These are phyloP conservation scores for Melastoma malabathricum DNA, from an alignment of 345 rosid genomes.

Conservation along the genomic window DNA sequence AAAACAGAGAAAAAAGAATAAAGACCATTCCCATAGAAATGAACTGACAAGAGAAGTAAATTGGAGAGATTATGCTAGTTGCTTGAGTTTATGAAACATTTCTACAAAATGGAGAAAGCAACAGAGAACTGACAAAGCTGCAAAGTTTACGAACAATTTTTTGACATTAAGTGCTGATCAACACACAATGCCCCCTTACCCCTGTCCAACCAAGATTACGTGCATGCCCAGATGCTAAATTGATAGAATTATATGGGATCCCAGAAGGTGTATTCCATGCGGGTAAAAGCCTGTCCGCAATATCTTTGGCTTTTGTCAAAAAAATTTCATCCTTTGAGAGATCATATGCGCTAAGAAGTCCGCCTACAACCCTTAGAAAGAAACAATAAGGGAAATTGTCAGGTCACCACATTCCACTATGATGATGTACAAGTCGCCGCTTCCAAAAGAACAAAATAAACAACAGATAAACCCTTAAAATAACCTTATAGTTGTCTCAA, in stretches of 20 bases:
- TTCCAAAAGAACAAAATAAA: slow-evolving; percentile 9
- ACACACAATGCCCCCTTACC: slow-evolving; percentile 35
- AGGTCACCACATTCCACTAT: too few species aligned
- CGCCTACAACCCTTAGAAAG: slow-evolving; percentile 77
- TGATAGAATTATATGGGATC: slow-evolving; percentile 78
- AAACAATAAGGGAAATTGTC: slow-evolving; percentile 1
- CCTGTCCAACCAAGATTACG: slow-evolving; percentile 90
- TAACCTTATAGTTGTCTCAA: slow-evolving; percentile 99
- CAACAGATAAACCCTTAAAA: slow-evolving; percentile 57
- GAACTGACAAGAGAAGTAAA: too few species aligned
- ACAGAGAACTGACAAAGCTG: too few species aligned
- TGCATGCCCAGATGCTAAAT: slow-evolving; percentile 64
- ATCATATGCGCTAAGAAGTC: slow-evolving; percentile 94
- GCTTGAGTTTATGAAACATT: too few species aligned
- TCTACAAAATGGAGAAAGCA: too few species aligned
- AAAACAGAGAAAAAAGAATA: background rate
- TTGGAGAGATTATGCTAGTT: too few species aligned
- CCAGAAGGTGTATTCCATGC: slow-evolving; percentile 91
- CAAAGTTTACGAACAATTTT: too few species aligned
- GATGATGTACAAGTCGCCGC: background rate
- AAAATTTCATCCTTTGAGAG: slow-evolving; percentile 82
- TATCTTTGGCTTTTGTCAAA: slow-evolving; percentile 89
- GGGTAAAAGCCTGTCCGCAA: slow-evolving; percentile 89
- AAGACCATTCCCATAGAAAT: background rate
- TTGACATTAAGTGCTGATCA: background rate